These are phyloP conservation scores for Xylaria sp. DNA, from an alignment of 2,329 filamentous ascomycete species.

Conservation along the genomic window DNA sequence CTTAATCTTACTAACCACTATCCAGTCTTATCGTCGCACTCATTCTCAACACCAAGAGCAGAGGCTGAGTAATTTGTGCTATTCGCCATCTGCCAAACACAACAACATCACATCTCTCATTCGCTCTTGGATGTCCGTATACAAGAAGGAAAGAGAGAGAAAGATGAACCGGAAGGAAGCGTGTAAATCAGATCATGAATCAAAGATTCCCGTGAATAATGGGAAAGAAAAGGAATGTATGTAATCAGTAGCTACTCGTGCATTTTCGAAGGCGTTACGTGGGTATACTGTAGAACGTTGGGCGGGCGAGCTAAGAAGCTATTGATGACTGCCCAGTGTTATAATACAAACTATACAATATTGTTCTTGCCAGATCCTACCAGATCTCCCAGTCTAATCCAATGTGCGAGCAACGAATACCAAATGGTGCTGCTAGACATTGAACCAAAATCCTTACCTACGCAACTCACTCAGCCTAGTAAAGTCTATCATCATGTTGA, in stretches of 20 bases:
- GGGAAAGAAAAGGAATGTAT: constrained; percentile 32
- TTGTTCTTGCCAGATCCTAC: too few relatives aligned
- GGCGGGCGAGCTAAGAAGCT: constrained; percentile 30
- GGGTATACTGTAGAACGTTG: constrained; percentile 40
- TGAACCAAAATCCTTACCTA: too few relatives aligned
- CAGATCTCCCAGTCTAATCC: too few relatives aligned
- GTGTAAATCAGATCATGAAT: background rate
- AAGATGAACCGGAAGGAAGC: constrained; percentile 4
- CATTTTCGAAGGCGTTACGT: constrained; percentile 42
- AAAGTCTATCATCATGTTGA: too few relatives aligned
- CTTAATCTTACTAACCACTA: constrained; percentile 29
- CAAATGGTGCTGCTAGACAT: too few relatives aligned
- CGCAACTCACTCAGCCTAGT: too few relatives aligned
- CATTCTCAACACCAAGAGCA: constrained; percentile 88
- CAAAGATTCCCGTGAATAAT: background rate
- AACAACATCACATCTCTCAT: background rate
- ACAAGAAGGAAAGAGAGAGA: background rate
- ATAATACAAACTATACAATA: constrained; percentile 10
- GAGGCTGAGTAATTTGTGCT: constrained; percentile 53
- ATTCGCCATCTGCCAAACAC: background rate
- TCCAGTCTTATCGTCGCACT: constrained; percentile 86
- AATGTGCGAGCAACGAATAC: too few relatives aligned
- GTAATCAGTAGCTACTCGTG: constrained; percentile 39
- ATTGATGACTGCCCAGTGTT: constrained; percentile 25
- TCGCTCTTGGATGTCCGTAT: constrained; percentile 13